Evolutionary conservation across 257 asterid species (phyloP).

Genomic region (Solanum pimpinellifolium): DNA sequence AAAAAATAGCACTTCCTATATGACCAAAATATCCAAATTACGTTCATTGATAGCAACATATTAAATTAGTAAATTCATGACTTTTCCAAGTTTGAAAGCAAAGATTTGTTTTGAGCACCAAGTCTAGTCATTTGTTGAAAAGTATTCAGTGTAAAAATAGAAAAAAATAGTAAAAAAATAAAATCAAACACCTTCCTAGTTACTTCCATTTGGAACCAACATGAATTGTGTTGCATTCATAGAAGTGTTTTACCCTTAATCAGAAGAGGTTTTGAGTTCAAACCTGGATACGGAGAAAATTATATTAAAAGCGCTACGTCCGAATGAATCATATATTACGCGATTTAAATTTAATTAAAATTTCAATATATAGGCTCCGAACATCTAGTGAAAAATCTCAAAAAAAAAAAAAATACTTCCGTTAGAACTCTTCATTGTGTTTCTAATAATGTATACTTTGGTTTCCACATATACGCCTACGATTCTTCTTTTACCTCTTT

Average conservation of each 20-base stretch:
- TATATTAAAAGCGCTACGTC: rapidly evolving
- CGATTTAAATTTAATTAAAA: too few relatives aligned
- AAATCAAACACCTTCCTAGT: background rate
- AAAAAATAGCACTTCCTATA: background rate
- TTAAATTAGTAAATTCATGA: background rate
- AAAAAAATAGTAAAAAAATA: background rate
- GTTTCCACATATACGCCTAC: background rate
- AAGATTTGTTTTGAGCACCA: background rate
- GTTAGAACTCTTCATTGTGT: background rate
- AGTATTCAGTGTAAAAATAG: background rate
- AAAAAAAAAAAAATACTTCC: background rate
- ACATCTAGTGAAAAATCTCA: too few relatives aligned
- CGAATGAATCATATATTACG: rapidly evolving
- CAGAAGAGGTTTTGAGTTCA: rapidly evolving
- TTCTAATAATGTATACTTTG: background rate
- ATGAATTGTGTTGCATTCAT: rapidly evolving
- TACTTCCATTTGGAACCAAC: background rate
- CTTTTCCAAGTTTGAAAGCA: background rate
- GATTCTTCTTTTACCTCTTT: background rate
- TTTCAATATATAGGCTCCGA: rapidly evolving
- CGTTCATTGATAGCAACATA: background rate
- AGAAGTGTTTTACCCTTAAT: rapidly evolving
- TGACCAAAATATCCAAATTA: background rate
- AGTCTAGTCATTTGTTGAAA: background rate
- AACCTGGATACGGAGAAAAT: too few relatives aligned